Percentiles rank a stretch among this genome's conserved stretches.
phyloP scores from a whole-genome alignment of 2,329 filamentous ascomycete genomes.

The Epichloe elymi region DNA sequence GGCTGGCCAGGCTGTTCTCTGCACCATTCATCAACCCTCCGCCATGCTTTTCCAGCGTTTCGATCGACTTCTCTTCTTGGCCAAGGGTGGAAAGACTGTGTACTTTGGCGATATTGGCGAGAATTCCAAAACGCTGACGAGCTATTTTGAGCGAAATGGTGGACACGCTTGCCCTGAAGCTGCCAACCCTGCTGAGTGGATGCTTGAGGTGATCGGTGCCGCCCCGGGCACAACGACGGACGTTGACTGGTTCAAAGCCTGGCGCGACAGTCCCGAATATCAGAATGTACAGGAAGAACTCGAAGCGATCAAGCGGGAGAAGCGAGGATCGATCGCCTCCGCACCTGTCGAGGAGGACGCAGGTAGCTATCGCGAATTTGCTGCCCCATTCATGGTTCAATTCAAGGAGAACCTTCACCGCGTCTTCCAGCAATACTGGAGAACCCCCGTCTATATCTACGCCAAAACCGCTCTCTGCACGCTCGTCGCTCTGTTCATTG shows the following conservation, averaged over 20 bases:
- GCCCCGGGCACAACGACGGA: slow-evolving; percentile 50
- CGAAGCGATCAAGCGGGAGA: slow-evolving; percentile 39
- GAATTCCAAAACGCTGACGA: slow-evolving; percentile 52
- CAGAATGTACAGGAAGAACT: slow-evolving; percentile 42
- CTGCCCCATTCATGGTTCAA: slow-evolving; percentile 59
- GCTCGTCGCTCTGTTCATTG: slow-evolving; percentile 59
- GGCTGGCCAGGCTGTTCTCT: slow-evolving; percentile 84
- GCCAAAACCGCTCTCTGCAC: slow-evolving; percentile 60
- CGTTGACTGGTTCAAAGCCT: slow-evolving; percentile 52
- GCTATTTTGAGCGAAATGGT: slow-evolving; percentile 66
- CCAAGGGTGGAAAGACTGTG: slow-evolving; percentile 62
- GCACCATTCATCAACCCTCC: slow-evolving; percentile 94
- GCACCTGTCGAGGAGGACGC: slow-evolving; percentile 7
- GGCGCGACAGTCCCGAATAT: slow-evolving; percentile 47
- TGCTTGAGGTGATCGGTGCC: slow-evolving; percentile 51
- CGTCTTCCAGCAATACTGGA: slow-evolving; percentile 87
- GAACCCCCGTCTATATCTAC: slow-evolving; percentile 79
- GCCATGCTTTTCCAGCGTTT: slow-evolving; percentile 91
- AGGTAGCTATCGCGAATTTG: slow-evolving; percentile 59
- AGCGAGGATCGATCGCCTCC: slow-evolving; percentile 17
- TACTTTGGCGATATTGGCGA: slow-evolving; percentile 73
- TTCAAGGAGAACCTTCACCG: slow-evolving; percentile 54
- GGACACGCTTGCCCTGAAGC: slow-evolving; percentile 49
- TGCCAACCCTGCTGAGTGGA: slow-evolving; percentile 75
- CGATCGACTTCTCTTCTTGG: slow-evolving; percentile 66